Conservation (phyloP, 352 stramenopile species). For the Peronospora belbahrii region DNA sequence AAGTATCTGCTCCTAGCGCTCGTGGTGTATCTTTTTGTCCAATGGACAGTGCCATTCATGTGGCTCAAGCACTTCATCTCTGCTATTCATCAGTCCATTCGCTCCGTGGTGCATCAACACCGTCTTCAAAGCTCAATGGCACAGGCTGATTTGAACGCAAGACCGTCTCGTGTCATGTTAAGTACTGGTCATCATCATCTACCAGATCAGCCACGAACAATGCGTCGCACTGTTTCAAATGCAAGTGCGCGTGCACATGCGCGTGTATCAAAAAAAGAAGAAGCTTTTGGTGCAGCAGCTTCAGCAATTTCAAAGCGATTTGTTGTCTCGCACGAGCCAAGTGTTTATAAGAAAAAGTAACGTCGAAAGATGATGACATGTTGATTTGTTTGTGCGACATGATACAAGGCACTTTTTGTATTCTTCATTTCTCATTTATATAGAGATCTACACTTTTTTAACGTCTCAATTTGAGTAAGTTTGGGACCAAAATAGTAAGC, state of each 20-base stretch:
- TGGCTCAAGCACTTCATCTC: constrained; percentile 61
- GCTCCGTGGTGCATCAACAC: constrained; percentile 70
- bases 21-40: constrained; percentile 70
- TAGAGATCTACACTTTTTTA: too few relatives aligned
- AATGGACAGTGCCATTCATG: constrained; percentile 76
- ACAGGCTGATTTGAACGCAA: constrained; percentile 43
- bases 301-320: constrained; percentile 76
- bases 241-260: constrained; percentile 51
- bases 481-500: too few relatives aligned
- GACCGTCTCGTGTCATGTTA: constrained; percentile 29
- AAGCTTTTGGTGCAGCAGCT: constrained; percentile 72
- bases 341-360: constrained; percentile 25
- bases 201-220: constrained; percentile 33
- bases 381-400: constrained; percentile 5
- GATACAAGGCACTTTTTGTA: too few relatives aligned
- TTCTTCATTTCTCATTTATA: too few relatives aligned
- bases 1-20: constrained; percentile 73
- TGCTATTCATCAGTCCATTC: constrained; percentile 55
- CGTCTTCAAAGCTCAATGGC: constrained; percentile 54
- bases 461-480: too few relatives aligned
- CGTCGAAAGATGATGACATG: not conserved
- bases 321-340: constrained; percentile 36
- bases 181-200: constrained; percentile 18
- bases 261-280: constrained; percentile 78
- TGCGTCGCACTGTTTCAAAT: constrained; percentile 54